A percentile compares a stretch with the other conserved stretches of the same genome.
phyloP scores from a whole-genome alignment of 108 stramenopile species.

The Craspedostauros australis region DNA sequence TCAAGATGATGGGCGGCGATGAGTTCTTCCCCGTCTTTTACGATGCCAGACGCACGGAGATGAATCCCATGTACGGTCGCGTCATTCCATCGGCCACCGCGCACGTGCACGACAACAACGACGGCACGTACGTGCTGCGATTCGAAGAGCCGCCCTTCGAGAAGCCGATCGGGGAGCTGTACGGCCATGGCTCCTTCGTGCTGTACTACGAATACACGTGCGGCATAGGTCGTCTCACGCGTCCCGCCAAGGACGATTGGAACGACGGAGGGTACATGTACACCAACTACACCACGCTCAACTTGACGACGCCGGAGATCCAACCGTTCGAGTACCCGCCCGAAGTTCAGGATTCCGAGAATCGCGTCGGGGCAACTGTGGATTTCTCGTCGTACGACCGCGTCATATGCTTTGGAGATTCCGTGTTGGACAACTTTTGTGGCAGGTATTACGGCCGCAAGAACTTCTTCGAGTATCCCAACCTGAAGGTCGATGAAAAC shows the following conservation, averaged over 20 bases:
- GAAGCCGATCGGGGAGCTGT: neutral
- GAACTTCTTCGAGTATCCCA: no score
- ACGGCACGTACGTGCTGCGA: constrained; percentile 6
- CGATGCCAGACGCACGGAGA: neutral
- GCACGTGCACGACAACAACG: neutral
- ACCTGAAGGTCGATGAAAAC: no score
- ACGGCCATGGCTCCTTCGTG: neutral
- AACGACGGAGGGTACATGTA: neutral
- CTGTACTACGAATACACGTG: constrained; percentile 14
- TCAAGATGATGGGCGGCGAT: constrained; percentile 13
- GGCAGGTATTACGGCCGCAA: no score
- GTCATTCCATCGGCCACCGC: no score
- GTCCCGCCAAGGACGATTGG: constrained; percentile 1
- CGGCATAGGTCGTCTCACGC: neutral
- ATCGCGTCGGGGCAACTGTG: no score
- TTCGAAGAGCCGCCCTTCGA: constrained; percentile 2
- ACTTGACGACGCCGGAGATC: neutral
- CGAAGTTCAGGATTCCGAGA: no score
- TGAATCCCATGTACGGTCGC: no score
- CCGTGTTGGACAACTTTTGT: no score
- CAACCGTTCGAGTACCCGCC: no score
- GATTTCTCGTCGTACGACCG: no score
- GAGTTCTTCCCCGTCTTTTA: constrained; percentile 7
- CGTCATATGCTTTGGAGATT: no score
- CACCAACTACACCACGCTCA: neutral